These are phyloP conservation scores for Sonneratia alba DNA, from an alignment of 345 rosid genomes.

Conservation along the genomic window DNA sequence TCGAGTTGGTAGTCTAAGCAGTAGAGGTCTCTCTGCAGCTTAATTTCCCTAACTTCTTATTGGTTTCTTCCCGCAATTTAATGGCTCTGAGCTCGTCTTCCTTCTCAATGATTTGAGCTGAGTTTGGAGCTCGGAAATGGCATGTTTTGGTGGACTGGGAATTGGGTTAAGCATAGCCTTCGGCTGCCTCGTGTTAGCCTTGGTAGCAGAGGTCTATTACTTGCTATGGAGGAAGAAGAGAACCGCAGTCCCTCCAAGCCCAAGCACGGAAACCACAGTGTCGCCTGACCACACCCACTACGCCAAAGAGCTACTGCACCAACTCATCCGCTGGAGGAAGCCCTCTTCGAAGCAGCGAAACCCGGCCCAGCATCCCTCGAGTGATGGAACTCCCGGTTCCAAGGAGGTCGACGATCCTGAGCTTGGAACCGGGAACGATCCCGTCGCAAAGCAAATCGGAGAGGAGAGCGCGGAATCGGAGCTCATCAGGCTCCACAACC, in stretches of 20 bases:
- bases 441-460: conserved; percentile 28
- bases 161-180: conserved; percentile 59
- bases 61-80: not conserved
- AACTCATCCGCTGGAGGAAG: conserved; percentile 54
- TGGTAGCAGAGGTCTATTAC: conserved; percentile 64
- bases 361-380: conserved; percentile 4
- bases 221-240: conserved; percentile 73
- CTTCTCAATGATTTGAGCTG: conserved; percentile 13
- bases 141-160: conserved; percentile 54
- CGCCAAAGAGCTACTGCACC: conserved; percentile 42
- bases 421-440: conserved; percentile 54
- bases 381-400: conserved; percentile 4
- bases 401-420: conserved; percentile 41
- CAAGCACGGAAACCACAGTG: not conserved
- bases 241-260: conserved; percentile 4
- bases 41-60: not conserved
- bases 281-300: conserved; percentile 29
- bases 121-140: conserved; percentile 38
- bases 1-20: not conserved
- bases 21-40: not conserved
- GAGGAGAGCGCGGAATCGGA: conserved; percentile 63
- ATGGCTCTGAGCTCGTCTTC: no score
- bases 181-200: conserved; percentile 61
- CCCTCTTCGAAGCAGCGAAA: conserved; percentile 25
- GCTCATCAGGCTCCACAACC: conserved; percentile 87